Conservation (phyloP, 805 yeast genomes). For the Candida pini region DNA sequence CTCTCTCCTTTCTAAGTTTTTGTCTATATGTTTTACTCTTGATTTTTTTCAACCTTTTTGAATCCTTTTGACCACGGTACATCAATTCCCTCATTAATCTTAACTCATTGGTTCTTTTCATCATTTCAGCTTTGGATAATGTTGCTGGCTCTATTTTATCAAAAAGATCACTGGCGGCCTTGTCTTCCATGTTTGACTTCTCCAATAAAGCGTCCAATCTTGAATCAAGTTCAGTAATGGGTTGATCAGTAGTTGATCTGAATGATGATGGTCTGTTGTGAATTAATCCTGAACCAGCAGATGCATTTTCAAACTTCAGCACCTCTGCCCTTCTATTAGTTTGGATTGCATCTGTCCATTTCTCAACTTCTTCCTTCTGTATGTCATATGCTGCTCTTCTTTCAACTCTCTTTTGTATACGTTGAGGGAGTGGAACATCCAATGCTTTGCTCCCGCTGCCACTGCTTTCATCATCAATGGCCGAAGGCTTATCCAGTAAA, state of each 20-base stretch:
- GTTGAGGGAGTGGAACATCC: constrained; percentile 77
- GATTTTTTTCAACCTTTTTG: constrained; percentile 88
- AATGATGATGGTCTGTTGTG: constrained; percentile 51
- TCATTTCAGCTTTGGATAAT: constrained; percentile 73
- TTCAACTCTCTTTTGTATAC: constrained; percentile 80
- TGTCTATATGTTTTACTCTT: constrained; percentile 87
- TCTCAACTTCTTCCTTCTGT: constrained; percentile 76
- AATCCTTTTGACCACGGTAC: constrained; percentile 91
- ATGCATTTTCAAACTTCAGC: constrained; percentile 49
- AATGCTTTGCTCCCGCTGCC: constrained; percentile 37
- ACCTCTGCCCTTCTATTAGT: constrained; percentile 81
- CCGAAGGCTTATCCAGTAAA: constrained; percentile 28
- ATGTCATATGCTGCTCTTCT: constrained; percentile 87
- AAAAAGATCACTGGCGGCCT: constrained; percentile 71
- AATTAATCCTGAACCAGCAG: constrained; percentile 43
- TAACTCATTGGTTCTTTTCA: constrained; percentile 71
- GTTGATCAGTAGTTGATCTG: constrained; percentile 38
- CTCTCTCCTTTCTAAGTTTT: constrained; percentile 77
- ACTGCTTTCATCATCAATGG: constrained; percentile 10
- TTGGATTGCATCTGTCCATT: constrained; percentile 83
- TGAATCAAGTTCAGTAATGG: constrained; percentile 58
- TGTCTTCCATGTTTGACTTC: constrained; percentile 65
- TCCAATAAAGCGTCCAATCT: constrained; percentile 56
- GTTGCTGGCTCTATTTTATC: constrained; percentile 83
- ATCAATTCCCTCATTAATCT: constrained; percentile 91